Evolutionary conservation across 768 basidiomycete genomes (phyloP).

Genomic region (Tylopilus plumbeoviolaceoides): DNA sequence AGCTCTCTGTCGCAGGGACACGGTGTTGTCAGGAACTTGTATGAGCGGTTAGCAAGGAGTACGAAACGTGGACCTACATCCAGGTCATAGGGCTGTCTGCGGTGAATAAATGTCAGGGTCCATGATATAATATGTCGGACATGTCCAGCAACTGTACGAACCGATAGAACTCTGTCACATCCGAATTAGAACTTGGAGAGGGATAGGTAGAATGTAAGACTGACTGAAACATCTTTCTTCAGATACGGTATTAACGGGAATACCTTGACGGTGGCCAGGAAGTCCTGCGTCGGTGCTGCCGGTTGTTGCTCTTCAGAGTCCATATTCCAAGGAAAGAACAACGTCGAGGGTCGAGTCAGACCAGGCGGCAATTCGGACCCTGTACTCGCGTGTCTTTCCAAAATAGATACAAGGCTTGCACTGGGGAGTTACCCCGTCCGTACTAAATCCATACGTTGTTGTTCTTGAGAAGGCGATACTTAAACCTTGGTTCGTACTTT

Average conservation of each 20-base stretch:
- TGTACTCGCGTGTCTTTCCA: slow-evolving; percentile 6
- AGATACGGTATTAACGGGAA: slow-evolving; percentile 78
- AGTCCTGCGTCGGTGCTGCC: slow-evolving; percentile 55
- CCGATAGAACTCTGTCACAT: slow-evolving; percentile 25
- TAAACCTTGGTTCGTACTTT: slow-evolving; percentile 17
- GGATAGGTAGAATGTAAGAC: slow-evolving; percentile 26
- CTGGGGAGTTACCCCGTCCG: neutral
- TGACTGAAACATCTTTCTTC: slow-evolving; percentile 64
- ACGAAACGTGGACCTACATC: slow-evolving; percentile 53
- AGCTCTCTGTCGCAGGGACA: slow-evolving; percentile 52
- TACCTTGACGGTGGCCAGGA: slow-evolving; percentile 61
- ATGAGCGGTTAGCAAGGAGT: neutral
- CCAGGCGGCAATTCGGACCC: slow-evolving; percentile 3
- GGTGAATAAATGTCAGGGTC: neutral
- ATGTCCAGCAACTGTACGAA: slow-evolving; percentile 9
- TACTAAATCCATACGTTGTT: slow-evolving; percentile 32
- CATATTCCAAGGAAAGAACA: slow-evolving; percentile 22
- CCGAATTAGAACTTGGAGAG: slow-evolving; percentile 8
- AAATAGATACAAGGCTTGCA: slow-evolving; percentile 22
- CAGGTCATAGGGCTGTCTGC: slow-evolving; percentile 71
- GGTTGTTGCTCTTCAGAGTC: slow-evolving; percentile 30
- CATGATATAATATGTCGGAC: neutral
- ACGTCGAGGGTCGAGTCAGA: neutral
- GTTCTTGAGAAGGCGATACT: slow-evolving; percentile 30
- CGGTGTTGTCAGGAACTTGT: neutral